phyloP scores from a whole-genome alignment of 148 eudicot species.

The Rhododendron williamsianum region DNA sequence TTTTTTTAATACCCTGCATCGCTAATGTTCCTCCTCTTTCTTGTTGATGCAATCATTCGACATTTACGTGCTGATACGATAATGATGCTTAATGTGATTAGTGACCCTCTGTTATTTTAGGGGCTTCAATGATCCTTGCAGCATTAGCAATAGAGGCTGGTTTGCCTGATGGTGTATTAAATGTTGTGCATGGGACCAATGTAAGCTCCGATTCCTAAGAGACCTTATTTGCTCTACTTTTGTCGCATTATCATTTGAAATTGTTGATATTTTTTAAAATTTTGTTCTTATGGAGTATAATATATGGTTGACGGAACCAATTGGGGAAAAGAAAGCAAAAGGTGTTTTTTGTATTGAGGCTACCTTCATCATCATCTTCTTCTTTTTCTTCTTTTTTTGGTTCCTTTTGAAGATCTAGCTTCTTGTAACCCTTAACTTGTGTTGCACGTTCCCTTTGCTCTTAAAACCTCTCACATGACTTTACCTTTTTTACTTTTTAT shows the following conservation, averaged over 20 bases:
- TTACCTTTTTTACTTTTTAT: neutral
- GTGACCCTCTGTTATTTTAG: conserved; percentile 20
- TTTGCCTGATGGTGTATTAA: conserved; percentile 67
- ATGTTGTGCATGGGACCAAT: conserved; percentile 59
- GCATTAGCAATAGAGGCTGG: conserved; percentile 64
- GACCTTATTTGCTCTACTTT: neutral
- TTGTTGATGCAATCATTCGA: neutral
- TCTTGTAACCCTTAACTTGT: neutral
- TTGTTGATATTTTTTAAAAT: no score
- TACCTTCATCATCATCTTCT: neutral
- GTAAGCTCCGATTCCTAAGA: conserved; percentile 27
- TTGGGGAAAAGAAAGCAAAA: neutral
- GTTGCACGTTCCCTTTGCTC: neutral
- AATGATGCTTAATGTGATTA: neutral
- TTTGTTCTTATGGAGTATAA: neutral
- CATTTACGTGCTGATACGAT: neutral
- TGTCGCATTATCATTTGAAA: neutral
- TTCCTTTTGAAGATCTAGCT: neutral
- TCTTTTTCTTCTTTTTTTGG: neutral
- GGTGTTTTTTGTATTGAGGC: neutral
- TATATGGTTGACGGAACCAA: neutral
- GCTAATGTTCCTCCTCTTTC: neutral
- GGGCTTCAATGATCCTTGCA: conserved; percentile 56
- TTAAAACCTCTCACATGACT: neutral
- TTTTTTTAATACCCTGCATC: neutral